phyloP scores from a whole-genome alignment of 2,329 filamentous ascomycete genomes.

The Colletotrichum sansevieriae region DNA sequence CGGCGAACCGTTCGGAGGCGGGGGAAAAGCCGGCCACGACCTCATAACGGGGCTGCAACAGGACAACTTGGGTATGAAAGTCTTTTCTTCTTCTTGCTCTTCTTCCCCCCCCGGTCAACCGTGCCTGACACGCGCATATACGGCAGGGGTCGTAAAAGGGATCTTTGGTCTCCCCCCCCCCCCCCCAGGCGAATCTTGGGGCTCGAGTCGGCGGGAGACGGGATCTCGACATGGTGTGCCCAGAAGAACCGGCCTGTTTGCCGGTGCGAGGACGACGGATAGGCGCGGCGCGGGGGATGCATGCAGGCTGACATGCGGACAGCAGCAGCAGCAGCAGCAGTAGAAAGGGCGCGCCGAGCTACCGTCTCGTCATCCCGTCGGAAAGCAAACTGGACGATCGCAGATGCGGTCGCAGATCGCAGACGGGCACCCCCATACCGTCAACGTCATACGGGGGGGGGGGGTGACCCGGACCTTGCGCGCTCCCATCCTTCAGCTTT shows the following conservation, averaged over 20 bases:
- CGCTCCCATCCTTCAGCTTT: no score
- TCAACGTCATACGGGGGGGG: neutral
- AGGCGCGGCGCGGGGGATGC: neutral
- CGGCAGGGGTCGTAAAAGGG: neutral
- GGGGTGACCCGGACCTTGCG: neutral
- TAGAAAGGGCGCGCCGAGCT: neutral
- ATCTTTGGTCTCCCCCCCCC: neutral
- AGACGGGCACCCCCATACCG: neutral
- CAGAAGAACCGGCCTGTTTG: neutral
- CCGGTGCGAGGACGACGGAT: neutral
- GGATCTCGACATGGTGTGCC: constrained; percentile 13
- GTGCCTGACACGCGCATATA: constrained; percentile 6
- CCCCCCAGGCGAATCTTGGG: neutral
- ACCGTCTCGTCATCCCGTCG: neutral
- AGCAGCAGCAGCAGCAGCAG: neutral
- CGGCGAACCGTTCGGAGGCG: neutral
- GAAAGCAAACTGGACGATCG: neutral
- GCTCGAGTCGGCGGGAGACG: neutral
- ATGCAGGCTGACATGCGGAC: neutral
- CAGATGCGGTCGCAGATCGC: constrained; percentile 5
- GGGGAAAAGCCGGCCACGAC: neutral
- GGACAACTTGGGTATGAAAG: neutral
- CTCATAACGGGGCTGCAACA: neutral
- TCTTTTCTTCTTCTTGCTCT: neutral
- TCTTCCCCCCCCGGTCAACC: neutral